Conservation (phyloP, 495 filamentous ascomycete genomes). For the Neurospora sp. region DNA sequence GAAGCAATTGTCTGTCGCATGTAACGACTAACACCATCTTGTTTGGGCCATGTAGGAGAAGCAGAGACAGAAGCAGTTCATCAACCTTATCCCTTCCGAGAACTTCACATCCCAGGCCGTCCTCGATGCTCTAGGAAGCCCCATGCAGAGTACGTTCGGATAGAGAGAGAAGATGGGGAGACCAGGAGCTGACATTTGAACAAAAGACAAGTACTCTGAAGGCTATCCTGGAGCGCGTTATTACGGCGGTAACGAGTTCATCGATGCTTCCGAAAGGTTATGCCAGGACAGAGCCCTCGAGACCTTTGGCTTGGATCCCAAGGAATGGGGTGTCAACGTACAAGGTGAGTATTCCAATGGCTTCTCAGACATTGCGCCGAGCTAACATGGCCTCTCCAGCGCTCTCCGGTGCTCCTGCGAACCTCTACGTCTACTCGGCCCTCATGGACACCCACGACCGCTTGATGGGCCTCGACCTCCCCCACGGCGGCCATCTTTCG, state of each 20-base stretch:
- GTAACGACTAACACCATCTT: slow-evolving; percentile 1
- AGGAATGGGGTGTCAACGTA: slow-evolving; percentile 97
- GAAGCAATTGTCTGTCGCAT: not conserved
- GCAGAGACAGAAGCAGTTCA: slow-evolving; percentile 88
- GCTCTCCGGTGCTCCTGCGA: slow-evolving; percentile 90
- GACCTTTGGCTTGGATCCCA: slow-evolving; percentile 68
- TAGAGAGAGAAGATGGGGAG: too few relatives aligned
- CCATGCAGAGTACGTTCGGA: slow-evolving; percentile 80
- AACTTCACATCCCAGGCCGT: slow-evolving; percentile 98
- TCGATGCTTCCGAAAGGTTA: slow-evolving; percentile 79
- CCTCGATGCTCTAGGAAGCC: slow-evolving; percentile 89
- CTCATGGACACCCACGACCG: slow-evolving; percentile 86
- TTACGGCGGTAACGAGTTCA: slow-evolving; percentile 94
- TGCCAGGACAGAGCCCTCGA: slow-evolving; percentile 85
- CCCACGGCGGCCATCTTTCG: slow-evolving; percentile 92
- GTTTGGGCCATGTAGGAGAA: slow-evolving; percentile 60
- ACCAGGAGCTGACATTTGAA: slow-evolving; percentile 2
- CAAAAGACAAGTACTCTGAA: slow-evolving; percentile 94
- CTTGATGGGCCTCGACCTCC: slow-evolving; percentile 93
- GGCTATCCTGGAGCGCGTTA: slow-evolving; percentile 95
- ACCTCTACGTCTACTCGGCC: slow-evolving; percentile 91
- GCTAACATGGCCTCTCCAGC: slow-evolving; percentile 39
- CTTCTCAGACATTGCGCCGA: not conserved
- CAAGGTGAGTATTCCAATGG: slow-evolving; percentile 53
- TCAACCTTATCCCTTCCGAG: slow-evolving; percentile 97